phyloP scores from a whole-genome alignment of 768 basidiomycete genomes.

The Termitomyces sp. region DNA sequence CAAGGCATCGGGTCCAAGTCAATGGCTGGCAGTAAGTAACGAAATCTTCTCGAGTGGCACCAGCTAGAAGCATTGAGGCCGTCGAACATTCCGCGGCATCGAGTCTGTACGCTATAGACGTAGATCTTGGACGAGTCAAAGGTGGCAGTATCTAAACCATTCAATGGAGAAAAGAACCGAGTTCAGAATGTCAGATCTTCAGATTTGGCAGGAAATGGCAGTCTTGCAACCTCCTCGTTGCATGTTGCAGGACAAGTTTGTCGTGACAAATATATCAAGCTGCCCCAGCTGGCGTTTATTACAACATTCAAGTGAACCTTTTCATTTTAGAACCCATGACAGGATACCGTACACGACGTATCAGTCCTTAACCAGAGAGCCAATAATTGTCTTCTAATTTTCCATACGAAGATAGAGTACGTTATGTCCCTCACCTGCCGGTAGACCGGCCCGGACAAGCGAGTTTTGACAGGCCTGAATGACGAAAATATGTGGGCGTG shows the following conservation, averaged over 20 bases:
- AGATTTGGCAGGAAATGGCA: neutral
- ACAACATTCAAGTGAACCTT: neutral
- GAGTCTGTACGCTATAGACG: neutral
- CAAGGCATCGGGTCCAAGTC: neutral
- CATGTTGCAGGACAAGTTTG: neutral
- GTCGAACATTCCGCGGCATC: neutral
- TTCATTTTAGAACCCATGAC: neutral
- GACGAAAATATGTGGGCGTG: slow-evolving; percentile 1
- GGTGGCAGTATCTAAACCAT: neutral
- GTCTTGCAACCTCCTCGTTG: neutral
- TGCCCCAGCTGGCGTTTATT: neutral
- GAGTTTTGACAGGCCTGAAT: neutral
- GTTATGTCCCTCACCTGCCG: neutral
- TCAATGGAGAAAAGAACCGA: neutral
- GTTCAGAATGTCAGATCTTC: neutral
- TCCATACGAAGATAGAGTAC: neutral
- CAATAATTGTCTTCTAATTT: neutral
- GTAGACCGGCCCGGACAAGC: neutral
- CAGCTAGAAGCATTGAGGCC: neutral
- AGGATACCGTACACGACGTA: neutral
- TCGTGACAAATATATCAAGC: neutral
- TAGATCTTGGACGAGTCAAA: neutral
- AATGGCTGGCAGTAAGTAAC: too few relatives aligned
- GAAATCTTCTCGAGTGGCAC: neutral
- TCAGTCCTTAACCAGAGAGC: neutral